These are phyloP conservation scores for Skeletonema tropicum DNA, from an alignment of 108 stramenopile species.

Conservation along the genomic window DNA sequence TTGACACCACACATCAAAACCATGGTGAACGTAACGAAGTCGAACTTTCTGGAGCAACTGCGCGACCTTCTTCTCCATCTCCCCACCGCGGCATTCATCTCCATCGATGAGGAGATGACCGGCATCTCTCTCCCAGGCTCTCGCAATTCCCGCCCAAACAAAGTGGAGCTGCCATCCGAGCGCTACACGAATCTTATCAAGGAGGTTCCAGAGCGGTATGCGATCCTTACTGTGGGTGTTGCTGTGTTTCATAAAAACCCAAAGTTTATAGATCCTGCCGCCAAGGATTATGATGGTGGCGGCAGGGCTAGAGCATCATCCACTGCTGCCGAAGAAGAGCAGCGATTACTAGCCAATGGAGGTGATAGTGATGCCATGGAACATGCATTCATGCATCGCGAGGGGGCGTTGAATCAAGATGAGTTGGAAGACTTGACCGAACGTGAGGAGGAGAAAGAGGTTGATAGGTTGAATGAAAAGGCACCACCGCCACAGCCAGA, in stretches of 20 bases:
- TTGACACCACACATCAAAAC: neutral
- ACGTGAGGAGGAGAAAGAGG: conserved; percentile 25
- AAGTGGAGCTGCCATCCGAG: conserved; percentile 64
- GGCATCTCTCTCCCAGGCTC: conserved; percentile 62
- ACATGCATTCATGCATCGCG: conserved; percentile 49
- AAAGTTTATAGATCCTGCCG: conserved; percentile 1
- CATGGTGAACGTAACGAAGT: conserved; percentile 69
- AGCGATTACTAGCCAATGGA: conserved; percentile 1
- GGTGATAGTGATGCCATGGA: conserved; percentile 23
- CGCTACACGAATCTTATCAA: conserved; percentile 56
- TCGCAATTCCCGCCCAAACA: conserved; percentile 32
- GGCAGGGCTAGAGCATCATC: conserved; percentile 1
- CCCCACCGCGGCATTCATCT: conserved; percentile 68
- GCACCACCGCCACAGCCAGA: conserved; percentile 13
- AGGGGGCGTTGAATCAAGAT: conserved; percentile 45
- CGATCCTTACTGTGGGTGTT: conserved; percentile 80
- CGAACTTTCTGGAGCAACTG: conserved; percentile 60
- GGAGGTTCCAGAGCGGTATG: conserved; percentile 67
- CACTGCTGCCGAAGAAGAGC: neutral
- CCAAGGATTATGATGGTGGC: neutral
- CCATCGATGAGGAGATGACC: conserved; percentile 88
- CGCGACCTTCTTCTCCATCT: conserved; percentile 67
- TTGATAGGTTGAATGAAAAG: neutral
- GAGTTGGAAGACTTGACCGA: conserved; percentile 48
- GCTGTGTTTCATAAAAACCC: conserved; percentile 71